A percentile compares a stretch with the other conserved stretches of the same genome.
These are phyloP conservation scores for Hylodesmum podocarpum DNA, from an alignment of 306 rosid species.

Conservation along the genomic window DNA sequence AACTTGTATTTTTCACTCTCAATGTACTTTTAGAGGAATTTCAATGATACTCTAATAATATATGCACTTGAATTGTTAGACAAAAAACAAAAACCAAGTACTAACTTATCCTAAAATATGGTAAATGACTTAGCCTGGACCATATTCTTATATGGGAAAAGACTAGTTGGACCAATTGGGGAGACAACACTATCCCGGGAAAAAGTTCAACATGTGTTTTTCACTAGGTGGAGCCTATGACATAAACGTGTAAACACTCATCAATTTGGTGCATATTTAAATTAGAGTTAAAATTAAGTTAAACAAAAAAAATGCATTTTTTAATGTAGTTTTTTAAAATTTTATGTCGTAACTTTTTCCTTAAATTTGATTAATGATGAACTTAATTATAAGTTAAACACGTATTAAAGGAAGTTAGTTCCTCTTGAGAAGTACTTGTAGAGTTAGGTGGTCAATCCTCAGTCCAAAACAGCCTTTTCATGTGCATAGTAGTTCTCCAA, in stretches of 20 bases:
- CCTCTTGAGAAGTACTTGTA: background rate
- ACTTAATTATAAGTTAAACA: too few relatives aligned
- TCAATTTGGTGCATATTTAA: too few relatives aligned
- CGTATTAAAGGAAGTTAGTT: too few relatives aligned
- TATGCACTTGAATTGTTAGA: too few relatives aligned
- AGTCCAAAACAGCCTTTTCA: background rate
- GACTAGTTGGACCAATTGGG: background rate
- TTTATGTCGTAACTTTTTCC: too few relatives aligned
- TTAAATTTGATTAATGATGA: too few relatives aligned
- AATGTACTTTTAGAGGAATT: too few relatives aligned
- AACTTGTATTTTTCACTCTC: too few relatives aligned
- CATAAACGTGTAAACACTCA: background rate
- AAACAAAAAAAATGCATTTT: too few relatives aligned
- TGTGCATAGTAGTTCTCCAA: background rate
- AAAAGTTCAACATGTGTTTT: background rate
- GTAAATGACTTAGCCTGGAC: background rate
- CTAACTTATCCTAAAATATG: background rate
- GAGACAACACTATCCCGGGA: conserved; percentile 13
- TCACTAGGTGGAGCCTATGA: background rate
- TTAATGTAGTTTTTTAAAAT: too few relatives aligned
- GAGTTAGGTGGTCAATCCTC: background rate
- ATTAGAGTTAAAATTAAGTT: too few relatives aligned
- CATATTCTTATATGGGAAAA: background rate
- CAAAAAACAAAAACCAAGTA: background rate
- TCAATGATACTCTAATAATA: too few relatives aligned